Percentiles rank a stretch among this genome's conserved stretches.
These are phyloP conservation scores for Medakamo hakoo DNA, from an alignment of 139 green algal genomes.

Conservation along the genomic window DNA sequence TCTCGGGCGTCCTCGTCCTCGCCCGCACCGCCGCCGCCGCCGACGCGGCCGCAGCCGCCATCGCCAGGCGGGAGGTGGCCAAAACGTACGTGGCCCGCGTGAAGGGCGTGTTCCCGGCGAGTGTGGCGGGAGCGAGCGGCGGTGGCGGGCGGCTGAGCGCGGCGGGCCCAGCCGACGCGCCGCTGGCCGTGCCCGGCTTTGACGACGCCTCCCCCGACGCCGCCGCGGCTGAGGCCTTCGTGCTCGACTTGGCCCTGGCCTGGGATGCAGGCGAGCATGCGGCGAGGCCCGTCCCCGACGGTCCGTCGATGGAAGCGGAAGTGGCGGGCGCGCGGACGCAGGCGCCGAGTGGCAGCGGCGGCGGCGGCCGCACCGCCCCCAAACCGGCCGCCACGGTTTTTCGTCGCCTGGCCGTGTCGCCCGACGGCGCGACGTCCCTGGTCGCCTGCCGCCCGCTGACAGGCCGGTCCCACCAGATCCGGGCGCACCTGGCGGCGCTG, in stretches of 20 bases:
- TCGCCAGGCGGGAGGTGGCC: conserved; percentile 18
- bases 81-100: conserved; percentile 80
- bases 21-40: conserved; percentile 38
- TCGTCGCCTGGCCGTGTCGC: conserved; percentile 19
- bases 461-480: conserved; percentile 57
- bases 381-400: conserved; percentile 32
- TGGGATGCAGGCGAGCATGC: conserved; percentile 42
- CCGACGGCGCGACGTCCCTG: conserved; percentile 41
- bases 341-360: background rate
- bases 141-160: too few species aligned
- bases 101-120: conserved; percentile 41
- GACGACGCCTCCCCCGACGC: too few species aligned
- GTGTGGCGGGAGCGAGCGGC: too few species aligned
- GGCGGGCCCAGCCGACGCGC: too few species aligned
- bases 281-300: conserved; percentile 3
- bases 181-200: too few species aligned
- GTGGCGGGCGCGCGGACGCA: background rate
- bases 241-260: conserved; percentile 21
- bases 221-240: conserved; percentile 7
- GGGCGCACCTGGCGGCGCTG: conserved; percentile 44
- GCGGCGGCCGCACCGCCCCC: background rate
- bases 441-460: conserved; percentile 47
- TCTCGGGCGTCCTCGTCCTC: conserved; percentile 76
- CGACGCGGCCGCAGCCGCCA: conserved; percentile 8
- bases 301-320: background rate